Evolutionary conservation across 2,329 filamentous ascomycete genomes (phyloP).

Genomic region (Magnaporthales sp.): DNA sequence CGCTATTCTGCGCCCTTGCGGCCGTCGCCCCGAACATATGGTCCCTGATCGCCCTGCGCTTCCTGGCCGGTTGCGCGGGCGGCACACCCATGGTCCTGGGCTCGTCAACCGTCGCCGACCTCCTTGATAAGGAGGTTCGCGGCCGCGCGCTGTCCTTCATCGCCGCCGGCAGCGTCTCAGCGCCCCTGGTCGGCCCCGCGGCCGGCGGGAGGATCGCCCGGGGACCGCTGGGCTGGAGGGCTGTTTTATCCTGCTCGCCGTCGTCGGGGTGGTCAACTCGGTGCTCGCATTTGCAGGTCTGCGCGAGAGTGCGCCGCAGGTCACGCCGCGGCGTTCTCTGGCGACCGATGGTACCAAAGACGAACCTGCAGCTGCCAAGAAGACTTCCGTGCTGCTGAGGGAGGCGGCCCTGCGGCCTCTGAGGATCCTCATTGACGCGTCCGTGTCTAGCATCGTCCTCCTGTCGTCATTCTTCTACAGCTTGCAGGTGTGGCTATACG

Average conservation of each 20-base stretch:
- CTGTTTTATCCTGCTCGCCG: slow-evolving; percentile 39
- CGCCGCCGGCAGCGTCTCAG: slow-evolving; percentile 33
- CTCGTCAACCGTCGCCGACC: slow-evolving; percentile 57
- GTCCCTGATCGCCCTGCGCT: slow-evolving; percentile 46
- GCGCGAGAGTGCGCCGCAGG: slow-evolving; percentile 27
- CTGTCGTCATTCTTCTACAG: not conserved
- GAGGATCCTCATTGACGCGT: not conserved
- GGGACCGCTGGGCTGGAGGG: slow-evolving; percentile 34
- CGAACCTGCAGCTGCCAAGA: not conserved
- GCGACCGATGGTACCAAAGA: not conserved
- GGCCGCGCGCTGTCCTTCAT: slow-evolving; percentile 47
- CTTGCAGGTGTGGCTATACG: not conserved
- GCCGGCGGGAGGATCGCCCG: slow-evolving; percentile 33
- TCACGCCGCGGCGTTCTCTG: not conserved
- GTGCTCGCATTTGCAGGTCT: slow-evolving; percentile 28
- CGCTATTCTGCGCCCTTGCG: not conserved
- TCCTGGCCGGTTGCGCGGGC: slow-evolving; percentile 54
- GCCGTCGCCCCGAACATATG: not conserved
- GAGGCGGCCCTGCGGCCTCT: not conserved
- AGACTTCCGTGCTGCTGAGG: not conserved
- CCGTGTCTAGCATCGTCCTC: not conserved
- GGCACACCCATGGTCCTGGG: slow-evolving; percentile 56
- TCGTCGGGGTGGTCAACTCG: slow-evolving; percentile 24
- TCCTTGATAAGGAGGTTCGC: slow-evolving; percentile 47
- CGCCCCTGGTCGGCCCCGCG: slow-evolving; percentile 37